Base-by-base conservation (phyloP, 257 asterid species). In the Solanum piurae region DNA sequence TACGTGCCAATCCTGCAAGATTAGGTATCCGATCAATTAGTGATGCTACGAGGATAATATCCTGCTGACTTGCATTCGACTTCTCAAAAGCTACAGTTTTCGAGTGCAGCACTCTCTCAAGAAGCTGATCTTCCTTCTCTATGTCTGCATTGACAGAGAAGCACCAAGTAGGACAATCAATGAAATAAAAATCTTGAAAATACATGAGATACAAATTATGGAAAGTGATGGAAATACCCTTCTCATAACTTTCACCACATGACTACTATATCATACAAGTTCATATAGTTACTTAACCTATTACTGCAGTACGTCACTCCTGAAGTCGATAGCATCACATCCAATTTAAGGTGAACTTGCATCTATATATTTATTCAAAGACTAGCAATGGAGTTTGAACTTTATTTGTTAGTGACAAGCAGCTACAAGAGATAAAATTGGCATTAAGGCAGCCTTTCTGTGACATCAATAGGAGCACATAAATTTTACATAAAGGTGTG, bases 1-100 rank as follows among this genome's bases (percentile, higher is more conserved):
- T 96, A 60, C 99, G 94, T 49, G 98, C 97, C 91, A 96, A 92
- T 80, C 99, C 99, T 90, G 99, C 99, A 88, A 96, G 98, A 93
- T 96, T 96, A 83, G 99, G 99, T 90, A 96, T 94, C 86, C 99
- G 94, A 88, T 96, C 99, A 91, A 96, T 89, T 49, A 96, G 92
- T 89, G 99, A 96, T 86, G 98, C 99, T 49, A 93, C 90, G 46
- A 96, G 90, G 88, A 96, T 88, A 86, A 96, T 88, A 83, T 94
- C 93, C 89, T 96, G 99, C 84, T 95, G 93, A 88, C 93, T 92
- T 89, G 91, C 90, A 86, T 90, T 94, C 79, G 91, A 92, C 93
- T 91, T 94, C 90, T 94, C 96, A 69, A 90, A 87, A 12, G 93
- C 92, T 88, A 89, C 82, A 87, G 94, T 95, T 87, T 97, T 93